Evolutionary conservation across 2,329 filamentous ascomycete genomes (phyloP), one percentile per base, ranked within the genome.

Genomic region (Colletotrichum echinochloae): DNA sequence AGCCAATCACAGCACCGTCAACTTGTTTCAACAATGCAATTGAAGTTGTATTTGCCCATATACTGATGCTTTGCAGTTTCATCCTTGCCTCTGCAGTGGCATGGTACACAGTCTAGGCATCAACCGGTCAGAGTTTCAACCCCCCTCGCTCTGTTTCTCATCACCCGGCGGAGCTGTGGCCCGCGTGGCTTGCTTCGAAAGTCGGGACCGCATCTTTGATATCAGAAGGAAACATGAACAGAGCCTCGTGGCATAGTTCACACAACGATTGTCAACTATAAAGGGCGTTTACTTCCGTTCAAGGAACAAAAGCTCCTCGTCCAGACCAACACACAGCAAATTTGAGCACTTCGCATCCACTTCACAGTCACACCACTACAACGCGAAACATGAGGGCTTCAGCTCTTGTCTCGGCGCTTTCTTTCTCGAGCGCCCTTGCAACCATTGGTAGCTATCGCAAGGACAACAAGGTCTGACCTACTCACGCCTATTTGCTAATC

Each of bases 391-490:
- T 71, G 65, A 71, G 55, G 52, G 18, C 14, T 23, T 68, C 68
- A 7, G 20, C 35, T 16, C 4, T 71, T 11, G 46, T 69, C 20
- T 60, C 65, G 8, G 48, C 59, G 9, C 46, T 71, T 0, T 64
- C 60, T 23, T 51, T 69, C 23, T 55, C 68, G 30, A 11, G 59
- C 20, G 59, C 60, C 20, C 41, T 71, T 9, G 68, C 35, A 18
- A 65, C 65, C 37, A 71, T 71, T 2, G 52, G 66, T 20, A 41
- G 44, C 59, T 71, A 68, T 23, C 69, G 68, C 20, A 69, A 54
- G 2, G 68, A 71, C 30, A 63, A 46, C 48, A 69, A 69, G 37
- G 68, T 63, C 30, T n/a, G 56, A n/a, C 26, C 8, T 44, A 9
- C 23, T 30, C 23, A 18, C 14, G n/a, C 28, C 8, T 23, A 2